Evolutionary conservation across 2,329 filamentous ascomycete species (phyloP).

Genomic region (Diplodia scrobiculata): DNA sequence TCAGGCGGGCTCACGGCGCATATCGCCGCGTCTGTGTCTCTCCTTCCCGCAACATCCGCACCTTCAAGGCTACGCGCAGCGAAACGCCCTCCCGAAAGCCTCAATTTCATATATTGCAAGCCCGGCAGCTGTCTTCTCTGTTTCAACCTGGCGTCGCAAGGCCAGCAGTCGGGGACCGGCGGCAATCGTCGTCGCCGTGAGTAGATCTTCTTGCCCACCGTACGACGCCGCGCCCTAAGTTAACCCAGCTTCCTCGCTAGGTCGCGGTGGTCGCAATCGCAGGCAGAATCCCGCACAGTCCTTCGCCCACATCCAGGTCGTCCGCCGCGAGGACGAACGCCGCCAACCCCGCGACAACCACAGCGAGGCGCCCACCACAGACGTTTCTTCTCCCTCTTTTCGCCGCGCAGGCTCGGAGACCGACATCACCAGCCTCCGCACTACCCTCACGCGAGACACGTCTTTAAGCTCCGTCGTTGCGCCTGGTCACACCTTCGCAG

Average conservation of each 20-base stretch:
- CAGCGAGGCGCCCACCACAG: neutral
- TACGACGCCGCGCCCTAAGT: neutral
- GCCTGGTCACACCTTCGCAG: constrained; percentile 35
- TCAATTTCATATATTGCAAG: neutral
- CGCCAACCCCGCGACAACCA: constrained; percentile 8
- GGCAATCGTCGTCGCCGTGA: constrained; percentile 25
- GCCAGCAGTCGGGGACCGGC: constrained; percentile 6
- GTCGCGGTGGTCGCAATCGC: constrained; percentile 26
- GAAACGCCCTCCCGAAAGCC: neutral
- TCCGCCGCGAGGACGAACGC: constrained; percentile 30
- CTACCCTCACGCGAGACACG: constrained; percentile 5
- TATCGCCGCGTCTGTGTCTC: constrained; percentile 8
- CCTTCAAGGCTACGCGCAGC: neutral
- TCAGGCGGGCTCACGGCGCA: neutral
- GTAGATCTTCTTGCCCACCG: constrained; percentile 14
- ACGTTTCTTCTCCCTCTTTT: constrained; percentile 13
- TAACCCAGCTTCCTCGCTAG: neutral
- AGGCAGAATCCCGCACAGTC: constrained; percentile 30
- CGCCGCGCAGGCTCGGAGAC: constrained; percentile 14
- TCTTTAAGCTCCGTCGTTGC: constrained; percentile 25
- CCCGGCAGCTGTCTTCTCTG: neutral
- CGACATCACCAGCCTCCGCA: constrained; percentile 22
- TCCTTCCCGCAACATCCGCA: constrained; percentile 14
- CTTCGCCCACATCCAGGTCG: constrained; percentile 36
- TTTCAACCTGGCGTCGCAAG: constrained; percentile 17